Percentiles rank a stretch among this genome's conserved stretches.
These are phyloP conservation scores for Cryptococcus jaspeensis DNA, from an alignment of 1,284 basidiomycete species.

Conservation along the genomic window DNA sequence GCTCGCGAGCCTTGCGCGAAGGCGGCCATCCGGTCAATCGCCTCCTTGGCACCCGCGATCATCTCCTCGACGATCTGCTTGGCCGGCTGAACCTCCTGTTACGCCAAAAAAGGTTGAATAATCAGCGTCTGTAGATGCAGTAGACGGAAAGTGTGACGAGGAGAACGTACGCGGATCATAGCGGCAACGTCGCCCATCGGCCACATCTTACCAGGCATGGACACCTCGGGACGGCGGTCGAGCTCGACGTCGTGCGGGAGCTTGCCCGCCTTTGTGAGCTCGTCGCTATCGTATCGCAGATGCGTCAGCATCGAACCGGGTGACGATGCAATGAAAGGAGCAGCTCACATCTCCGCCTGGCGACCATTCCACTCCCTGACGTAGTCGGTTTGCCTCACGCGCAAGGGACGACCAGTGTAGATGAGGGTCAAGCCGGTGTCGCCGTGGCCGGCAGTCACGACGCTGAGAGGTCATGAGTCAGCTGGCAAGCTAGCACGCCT, in stretches of 20 bases:
- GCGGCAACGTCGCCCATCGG: slow-evolving; percentile 79
- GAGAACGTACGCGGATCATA: slow-evolving; percentile 58
- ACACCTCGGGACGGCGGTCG: slow-evolving; percentile 72
- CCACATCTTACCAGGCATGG: slow-evolving; percentile 64
- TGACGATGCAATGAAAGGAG: neutral
- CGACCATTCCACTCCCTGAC: slow-evolving; percentile 64
- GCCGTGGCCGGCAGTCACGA: slow-evolving; percentile 47
- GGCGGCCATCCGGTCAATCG: slow-evolving; percentile 26
- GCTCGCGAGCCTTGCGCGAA: neutral
- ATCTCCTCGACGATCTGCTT: slow-evolving; percentile 77
- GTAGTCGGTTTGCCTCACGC: slow-evolving; percentile 76
- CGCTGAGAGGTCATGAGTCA: slow-evolving; percentile 22
- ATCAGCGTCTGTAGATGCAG: neutral
- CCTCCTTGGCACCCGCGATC: slow-evolving; percentile 47
- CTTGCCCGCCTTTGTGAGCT: slow-evolving; percentile 71
- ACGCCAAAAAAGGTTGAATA: too few species aligned
- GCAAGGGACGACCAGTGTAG: slow-evolving; percentile 81
- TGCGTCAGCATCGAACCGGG: neutral
- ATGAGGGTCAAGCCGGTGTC: slow-evolving; percentile 72
- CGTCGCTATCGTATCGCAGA: slow-evolving; percentile 68
- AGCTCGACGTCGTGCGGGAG: slow-evolving; percentile 70
- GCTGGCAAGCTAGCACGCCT: too few species aligned
- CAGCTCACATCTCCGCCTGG: slow-evolving; percentile 52
- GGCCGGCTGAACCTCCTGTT: slow-evolving; percentile 68
- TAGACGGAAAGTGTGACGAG: too few species aligned